phyloP scores from a whole-genome alignment of 495 filamentous ascomycete species.

The Penicillium mononematosum region DNA sequence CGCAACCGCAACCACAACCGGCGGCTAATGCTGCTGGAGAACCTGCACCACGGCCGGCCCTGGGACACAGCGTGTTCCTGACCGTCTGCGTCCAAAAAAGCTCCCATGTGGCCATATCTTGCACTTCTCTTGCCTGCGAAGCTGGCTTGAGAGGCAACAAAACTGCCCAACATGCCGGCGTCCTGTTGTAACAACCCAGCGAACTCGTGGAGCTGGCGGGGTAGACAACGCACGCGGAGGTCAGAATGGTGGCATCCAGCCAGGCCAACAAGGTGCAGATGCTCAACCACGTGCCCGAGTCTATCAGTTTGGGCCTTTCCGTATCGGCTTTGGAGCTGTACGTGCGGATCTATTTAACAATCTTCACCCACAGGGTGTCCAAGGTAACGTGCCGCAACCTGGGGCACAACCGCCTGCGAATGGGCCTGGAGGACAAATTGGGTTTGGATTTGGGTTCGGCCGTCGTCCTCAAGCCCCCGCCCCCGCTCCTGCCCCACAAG shows the following conservation, averaged over 20 bases:
- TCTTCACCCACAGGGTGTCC: conserved; percentile 49
- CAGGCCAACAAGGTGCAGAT: conserved; percentile 32
- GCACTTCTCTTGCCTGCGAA: conserved; percentile 89
- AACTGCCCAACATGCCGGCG: conserved; percentile 93
- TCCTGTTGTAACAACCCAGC: conserved; percentile 56
- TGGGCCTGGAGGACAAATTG: conserved; percentile 38
- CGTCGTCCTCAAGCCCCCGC: conserved; percentile 32
- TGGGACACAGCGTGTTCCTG: conserved; percentile 49
- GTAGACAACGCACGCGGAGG: conserved; percentile 32
- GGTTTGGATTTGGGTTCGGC: conserved; percentile 47
- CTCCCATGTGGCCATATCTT: conserved; percentile 94
- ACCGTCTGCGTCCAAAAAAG: conserved; percentile 88
- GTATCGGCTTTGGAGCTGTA: conserved; percentile 57
- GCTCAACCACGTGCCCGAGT: conserved; percentile 46
- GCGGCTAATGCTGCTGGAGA: conserved; percentile 35
- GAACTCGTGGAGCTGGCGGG: conserved; percentile 28
- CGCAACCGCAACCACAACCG: conserved; percentile 32
- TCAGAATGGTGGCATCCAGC: conserved; percentile 26
- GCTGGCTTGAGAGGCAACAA: conserved; percentile 98
- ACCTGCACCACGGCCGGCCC: conserved; percentile 26
- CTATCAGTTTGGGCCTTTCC: conserved; percentile 57
- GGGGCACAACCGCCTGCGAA: conserved; percentile 29
- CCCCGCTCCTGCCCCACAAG: conserved; percentile 16
- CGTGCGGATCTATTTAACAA: conserved; percentile 54
- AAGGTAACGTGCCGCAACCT: conserved; percentile 39